Evolutionary conservation across 768 basidiomycete genomes (phyloP).

Genomic region (Dioszegia aurantiaca): DNA sequence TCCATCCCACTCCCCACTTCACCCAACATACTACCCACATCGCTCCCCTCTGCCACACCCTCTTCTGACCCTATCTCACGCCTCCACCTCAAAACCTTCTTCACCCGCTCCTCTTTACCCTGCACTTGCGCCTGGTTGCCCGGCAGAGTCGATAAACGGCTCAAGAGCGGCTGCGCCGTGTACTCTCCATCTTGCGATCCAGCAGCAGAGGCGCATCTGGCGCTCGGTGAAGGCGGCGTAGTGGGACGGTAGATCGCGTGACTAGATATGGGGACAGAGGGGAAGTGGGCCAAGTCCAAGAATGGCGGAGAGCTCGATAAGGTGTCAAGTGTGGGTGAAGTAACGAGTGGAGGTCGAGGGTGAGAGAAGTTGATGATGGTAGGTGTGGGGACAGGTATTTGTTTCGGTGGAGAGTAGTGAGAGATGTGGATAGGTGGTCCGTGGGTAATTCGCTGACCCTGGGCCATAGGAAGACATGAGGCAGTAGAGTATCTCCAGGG

Average conservation of each 20-base stretch:
- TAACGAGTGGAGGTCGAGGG: neutral
- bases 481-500: slow-evolving; percentile 1
- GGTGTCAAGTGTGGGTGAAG: neutral
- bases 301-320: neutral
- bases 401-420: neutral
- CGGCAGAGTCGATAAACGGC: neutral
- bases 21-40: neutral
- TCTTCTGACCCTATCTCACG: slow-evolving; percentile 5
- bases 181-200: neutral
- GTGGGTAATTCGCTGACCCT: too few relatives aligned
- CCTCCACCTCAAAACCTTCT: slow-evolving; percentile 17
- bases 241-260: slow-evolving; percentile 4
- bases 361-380: neutral
- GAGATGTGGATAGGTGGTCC: neutral
- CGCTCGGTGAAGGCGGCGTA: neutral
- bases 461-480: slow-evolving; percentile 4
- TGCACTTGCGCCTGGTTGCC: neutral
- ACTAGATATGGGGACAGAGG: neutral
- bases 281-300: neutral
- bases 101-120: slow-evolving; percentile 10
- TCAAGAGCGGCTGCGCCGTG: slow-evolving; percentile 1
- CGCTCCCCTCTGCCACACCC: neutral
- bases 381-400: neutral
- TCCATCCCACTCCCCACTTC: neutral
- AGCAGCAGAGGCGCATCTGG: neutral